Evolutionary conservation across 176 grass and related monocot species (phyloP).

Genomic region (Sorghum bicolor): Sorghum_bicolor_NCBIv3 NC_012873.2:63479501-63480000

Average conservation of each 20-base stretch:
- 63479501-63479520: conserved; percentile 48
- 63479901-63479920: conserved; percentile 1
- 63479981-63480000: conserved; percentile 8
- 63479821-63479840: not conserved
- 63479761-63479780: conserved; percentile 55
- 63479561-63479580: conserved; percentile 21
- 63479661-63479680: conserved; percentile 32
- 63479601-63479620: conserved; percentile 47
- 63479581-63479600: conserved; percentile 12
- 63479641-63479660: conserved; percentile 28
- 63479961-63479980: conserved; percentile 14
- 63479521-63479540: conserved; percentile 55
- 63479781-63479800: conserved; percentile 64
- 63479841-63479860: not conserved
- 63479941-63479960: conserved; percentile 14
- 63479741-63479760: conserved; percentile 26
- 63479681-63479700: conserved; percentile 21
- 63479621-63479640: conserved; percentile 36
- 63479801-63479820: conserved; percentile 74
- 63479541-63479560: conserved; percentile 13
- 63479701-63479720: conserved; percentile 27
- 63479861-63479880: conserved; percentile 4
- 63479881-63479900: conserved; percentile 19
- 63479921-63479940: not conserved
- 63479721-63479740: conserved; percentile 4